Base-by-base conservation (phyloP, 179 eudicot species). In the Carnegiea gigantea region DNA sequence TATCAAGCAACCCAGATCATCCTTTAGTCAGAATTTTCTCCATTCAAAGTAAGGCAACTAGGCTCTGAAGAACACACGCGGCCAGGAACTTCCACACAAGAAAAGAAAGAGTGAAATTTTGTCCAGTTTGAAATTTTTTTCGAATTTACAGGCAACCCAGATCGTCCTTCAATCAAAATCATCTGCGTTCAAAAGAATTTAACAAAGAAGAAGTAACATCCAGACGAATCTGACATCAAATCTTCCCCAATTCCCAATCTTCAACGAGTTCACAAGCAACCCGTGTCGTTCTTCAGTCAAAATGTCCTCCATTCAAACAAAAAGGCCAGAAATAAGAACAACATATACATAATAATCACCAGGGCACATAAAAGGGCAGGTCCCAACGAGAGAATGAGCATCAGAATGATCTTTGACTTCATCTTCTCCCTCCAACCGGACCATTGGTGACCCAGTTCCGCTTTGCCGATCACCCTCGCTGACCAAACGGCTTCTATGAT, bases 321-420 rank as follows among this genome's bases (percentile, higher is more conserved):
- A 21, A 73, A 9, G 30, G 5, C 13, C 13, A 51, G 1, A 76
- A 81, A 21, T 46, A 2, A 53, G 24, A 9, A 6, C 38, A 57
- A 28, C 44, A 20, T 0, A 30, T 18, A 36, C n/a, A 24, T 36
- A 8, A 46, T 6, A 1, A 68, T 67, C 65, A 92, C 98, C 93
- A 64, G 98, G 97, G 89, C 98, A 95, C 98, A 95, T 95, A 78
- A 86, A 90, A 77, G 92, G 92, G 93, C 98, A 95, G 85, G 94
- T 91, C 64, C 98, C 98, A 54, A 89, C 84, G 51, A 95, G 46
- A 30, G 82, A 78, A 54, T 75, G 81, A 33, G 73, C 33, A 64
- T 28, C 13, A 10, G 11, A 53, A 44, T 18, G 24, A 75, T 87
- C 81, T 46, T 44, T 76, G 1, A 73, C 30, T 64, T 30, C 49